Percentiles rank a stretch among this genome's conserved stretches.
These are phyloP conservation scores for Lentithecium fluviatile DNA, from an alignment of 495 filamentous ascomycete species.

Conservation along the genomic window DNA sequence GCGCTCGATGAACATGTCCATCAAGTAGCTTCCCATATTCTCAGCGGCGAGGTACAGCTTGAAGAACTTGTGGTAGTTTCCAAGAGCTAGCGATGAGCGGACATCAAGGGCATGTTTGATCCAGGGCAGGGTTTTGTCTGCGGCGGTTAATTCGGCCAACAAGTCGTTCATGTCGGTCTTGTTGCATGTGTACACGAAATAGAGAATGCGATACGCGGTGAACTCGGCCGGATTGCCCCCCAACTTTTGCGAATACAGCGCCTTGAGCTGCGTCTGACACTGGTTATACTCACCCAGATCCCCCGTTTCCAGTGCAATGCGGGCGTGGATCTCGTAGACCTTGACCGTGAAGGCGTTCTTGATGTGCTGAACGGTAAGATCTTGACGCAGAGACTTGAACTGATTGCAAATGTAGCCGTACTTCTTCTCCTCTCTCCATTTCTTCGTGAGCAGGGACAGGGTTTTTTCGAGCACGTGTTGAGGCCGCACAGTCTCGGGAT, in stretches of 20 bases:
- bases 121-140: conserved; percentile 80
- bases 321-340: conserved; percentile 96
- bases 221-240: conserved; percentile 93
- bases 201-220: conserved; percentile 99
- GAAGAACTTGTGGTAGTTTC: conserved; percentile 98
- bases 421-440: conserved; percentile 91
- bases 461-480: conserved; percentile 75
- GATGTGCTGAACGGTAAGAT: conserved; percentile 96
- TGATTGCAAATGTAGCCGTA: conserved; percentile 98
- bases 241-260: conserved; percentile 79
- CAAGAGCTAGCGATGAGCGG: conserved; percentile 84
- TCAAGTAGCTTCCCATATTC: conserved; percentile 96
- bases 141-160: conserved; percentile 92
- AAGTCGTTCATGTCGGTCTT: conserved; percentile 97
- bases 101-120: conserved; percentile 92
- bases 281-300: conserved; percentile 99
- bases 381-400: conserved; percentile 97
- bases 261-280: conserved; percentile 95
- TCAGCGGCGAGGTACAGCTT: conserved; percentile 89
- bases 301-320: conserved; percentile 96
- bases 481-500: conserved; percentile 85
- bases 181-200: conserved; percentile 99
- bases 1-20: conserved; percentile 97
- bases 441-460: conserved; percentile 83
- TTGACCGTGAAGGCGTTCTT: conserved; percentile 91